Conservation (phyloP, 2,329 filamentous ascomycete species). For the Talaromyces sp. region DNA sequence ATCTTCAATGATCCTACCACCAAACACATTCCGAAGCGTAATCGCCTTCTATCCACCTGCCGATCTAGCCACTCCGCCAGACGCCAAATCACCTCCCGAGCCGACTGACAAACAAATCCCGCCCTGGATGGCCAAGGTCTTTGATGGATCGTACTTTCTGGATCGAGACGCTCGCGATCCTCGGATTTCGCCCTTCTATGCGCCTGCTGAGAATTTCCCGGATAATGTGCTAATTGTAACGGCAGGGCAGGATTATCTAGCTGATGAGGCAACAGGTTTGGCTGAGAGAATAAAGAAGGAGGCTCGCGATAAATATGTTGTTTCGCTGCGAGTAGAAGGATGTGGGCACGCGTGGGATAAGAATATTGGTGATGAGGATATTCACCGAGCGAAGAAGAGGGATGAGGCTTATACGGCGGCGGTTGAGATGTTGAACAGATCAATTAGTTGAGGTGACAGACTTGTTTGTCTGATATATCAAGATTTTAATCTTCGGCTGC, state of each 20-base stretch:
- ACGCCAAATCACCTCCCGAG: constrained; percentile 17
- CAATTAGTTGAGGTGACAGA: neutral
- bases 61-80: constrained; percentile 22
- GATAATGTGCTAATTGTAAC: constrained; percentile 27
- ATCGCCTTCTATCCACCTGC: constrained; percentile 33
- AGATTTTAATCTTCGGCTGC: neutral
- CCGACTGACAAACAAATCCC: constrained; percentile 25
- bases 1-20: constrained; percentile 20
- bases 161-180: constrained; percentile 25
- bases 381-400: constrained; percentile 6
- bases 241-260: constrained; percentile 24
- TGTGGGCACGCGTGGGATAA: constrained; percentile 18
- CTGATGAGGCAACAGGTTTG: constrained; percentile 25
- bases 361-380: constrained; percentile 5
- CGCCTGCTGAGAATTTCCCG: constrained; percentile 28
- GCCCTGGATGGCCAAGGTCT: constrained; percentile 22
- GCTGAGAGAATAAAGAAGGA: constrained; percentile 24
- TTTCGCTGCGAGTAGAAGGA: constrained; percentile 11
- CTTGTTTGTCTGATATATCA: neutral
- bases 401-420: constrained; percentile 18
- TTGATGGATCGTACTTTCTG: constrained; percentile 28
- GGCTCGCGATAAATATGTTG: constrained; percentile 7
- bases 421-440: constrained; percentile 1
- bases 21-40: constrained; percentile 17
- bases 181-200: constrained; percentile 29